phyloP scores from a whole-genome alignment of 805 yeast species.

The Wickerhamomyces silvicola region DNA sequence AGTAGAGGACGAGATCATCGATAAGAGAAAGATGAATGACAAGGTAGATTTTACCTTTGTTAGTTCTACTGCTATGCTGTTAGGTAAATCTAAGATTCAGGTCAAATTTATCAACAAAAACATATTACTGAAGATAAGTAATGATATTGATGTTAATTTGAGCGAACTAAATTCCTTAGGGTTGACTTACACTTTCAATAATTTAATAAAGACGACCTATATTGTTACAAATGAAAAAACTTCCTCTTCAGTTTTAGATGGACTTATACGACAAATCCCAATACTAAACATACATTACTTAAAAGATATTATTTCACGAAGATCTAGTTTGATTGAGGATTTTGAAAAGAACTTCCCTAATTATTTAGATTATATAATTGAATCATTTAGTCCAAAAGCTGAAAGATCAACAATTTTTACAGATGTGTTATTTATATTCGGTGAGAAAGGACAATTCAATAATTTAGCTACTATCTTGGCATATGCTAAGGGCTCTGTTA shows the following conservation, averaged over 20 bases:
- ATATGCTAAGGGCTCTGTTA: slow-evolving; percentile 20
- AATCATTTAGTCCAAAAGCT: slow-evolving; percentile 17
- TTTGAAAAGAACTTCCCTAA: slow-evolving; percentile 23
- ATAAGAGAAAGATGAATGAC: not conserved
- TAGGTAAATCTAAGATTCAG: slow-evolving; percentile 14
- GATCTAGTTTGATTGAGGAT: slow-evolving; percentile 9
- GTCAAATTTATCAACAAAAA: slow-evolving; percentile 12
- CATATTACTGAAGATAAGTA: slow-evolving; percentile 6
- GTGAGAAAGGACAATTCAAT: slow-evolving; percentile 16
- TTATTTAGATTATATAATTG: slow-evolving; percentile 16
- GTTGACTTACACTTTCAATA: slow-evolving; percentile 18
- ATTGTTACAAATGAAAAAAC: slow-evolving; percentile 17
- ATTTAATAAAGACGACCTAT: slow-evolving; percentile 19
- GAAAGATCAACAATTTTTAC: slow-evolving; percentile 19
- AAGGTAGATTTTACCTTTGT: not conserved
- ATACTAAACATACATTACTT: slow-evolving; percentile 20
- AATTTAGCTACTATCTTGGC: slow-evolving; percentile 19
- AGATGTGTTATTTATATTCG: slow-evolving; percentile 20
- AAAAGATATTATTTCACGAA: slow-evolving; percentile 12
- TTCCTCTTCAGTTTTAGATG: slow-evolving; percentile 26
- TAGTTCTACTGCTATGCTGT: slow-evolving; percentile 4
- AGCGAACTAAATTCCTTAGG: slow-evolving; percentile 20
- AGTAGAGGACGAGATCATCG: slow-evolving; percentile 3
- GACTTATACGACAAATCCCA: slow-evolving; percentile 26
- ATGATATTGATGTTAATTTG: slow-evolving; percentile 8